Evolutionary conservation across 179 eudicot species (phyloP), one percentile per base, ranked within the genome.

Genomic region (Beta corolliflora): DNA sequence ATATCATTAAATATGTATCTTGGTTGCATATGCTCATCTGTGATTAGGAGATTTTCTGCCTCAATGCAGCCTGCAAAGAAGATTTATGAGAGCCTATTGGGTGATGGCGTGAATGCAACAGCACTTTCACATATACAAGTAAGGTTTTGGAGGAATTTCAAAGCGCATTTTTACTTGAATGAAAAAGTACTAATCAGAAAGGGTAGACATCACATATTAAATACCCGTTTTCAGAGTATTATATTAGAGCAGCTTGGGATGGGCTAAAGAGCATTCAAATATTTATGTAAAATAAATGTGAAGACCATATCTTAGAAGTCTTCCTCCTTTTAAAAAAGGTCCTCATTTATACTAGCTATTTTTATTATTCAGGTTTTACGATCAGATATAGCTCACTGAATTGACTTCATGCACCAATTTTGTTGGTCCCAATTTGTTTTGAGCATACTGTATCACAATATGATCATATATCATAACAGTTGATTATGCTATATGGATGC

Each of bases 111-210:
- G 84, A 92, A 86, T 84, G 88, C 92, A 74, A 90, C 95, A 74
- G 88, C 99, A 48, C 88, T 93, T 31, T 90, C 98, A 81, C 99
- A 95, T 86, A 95, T 97, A 83, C 99, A 97, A 79, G 98, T 95
- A 89, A 71, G 88, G 67, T 60, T 70, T 54, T 5, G 36, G n/a
- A 67, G 31, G 44, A 71, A 70, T 63, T 71, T 45, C 7, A 31
- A 11, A 21, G 19, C 72, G 25, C n/a, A 3, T 10, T 41, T 65
- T 71, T 71, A 44, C 23, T 75, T 71, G 53, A 56, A 21, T 70
- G 72, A 60, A 9, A 36, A 48, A 48, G 53, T 48, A 48, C 53
- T 9, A 36, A 36, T 48, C 53, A 48, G 11, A 48, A 48, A 48
- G 9, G 53, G 53, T 48, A 48, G 53, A 48, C 53, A 48, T 48